These are phyloP conservation scores for Ulota crispa DNA, from an alignment of 225 moss, liverwort and hornwort genomes.

Conservation along the genomic window DNA sequence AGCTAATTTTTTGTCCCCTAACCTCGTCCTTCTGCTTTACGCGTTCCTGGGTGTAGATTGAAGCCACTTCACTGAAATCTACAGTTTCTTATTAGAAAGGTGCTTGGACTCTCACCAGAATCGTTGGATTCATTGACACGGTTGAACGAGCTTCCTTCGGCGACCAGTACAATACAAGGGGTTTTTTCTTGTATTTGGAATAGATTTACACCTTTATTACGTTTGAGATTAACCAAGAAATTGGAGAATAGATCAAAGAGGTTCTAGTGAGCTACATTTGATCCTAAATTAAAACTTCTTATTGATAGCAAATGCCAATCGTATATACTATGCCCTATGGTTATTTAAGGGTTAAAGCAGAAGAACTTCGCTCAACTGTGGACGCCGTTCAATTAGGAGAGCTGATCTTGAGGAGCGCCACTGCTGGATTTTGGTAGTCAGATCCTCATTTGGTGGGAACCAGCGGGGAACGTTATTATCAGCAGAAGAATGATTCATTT, in stretches of 20 bases:
- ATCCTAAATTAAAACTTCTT: too few relatives aligned
- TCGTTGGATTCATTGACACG: constrained; percentile 2
- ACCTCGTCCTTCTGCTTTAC: neutral
- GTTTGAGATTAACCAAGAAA: too few relatives aligned
- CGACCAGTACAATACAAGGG: too few relatives aligned
- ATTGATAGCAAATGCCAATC: too few relatives aligned
- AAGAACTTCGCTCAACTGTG: neutral
- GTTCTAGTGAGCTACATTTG: too few relatives aligned
- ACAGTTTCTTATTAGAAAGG: neutral
- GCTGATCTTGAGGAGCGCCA: neutral
- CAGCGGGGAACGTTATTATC: neutral
- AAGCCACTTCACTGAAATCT: neutral
- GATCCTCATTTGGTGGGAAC: neutral
- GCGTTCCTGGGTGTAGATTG: neutral
- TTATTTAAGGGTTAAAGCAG: too few relatives aligned
- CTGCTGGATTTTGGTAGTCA: neutral
- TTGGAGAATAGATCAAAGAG: too few relatives aligned
- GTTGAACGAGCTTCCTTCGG: neutral
- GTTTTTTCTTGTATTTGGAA: too few relatives aligned
- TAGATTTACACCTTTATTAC: too few relatives aligned
- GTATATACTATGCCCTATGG: too few relatives aligned
- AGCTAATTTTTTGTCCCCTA: neutral
- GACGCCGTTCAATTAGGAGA: neutral
- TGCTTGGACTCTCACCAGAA: neutral
- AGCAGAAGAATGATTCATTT: neutral